A percentile compares a stretch with the other conserved stretches of the same genome.
Evolutionary conservation across 129 eudicot genomes (phyloP).

Genomic region (Tagetes erecta): DNA sequence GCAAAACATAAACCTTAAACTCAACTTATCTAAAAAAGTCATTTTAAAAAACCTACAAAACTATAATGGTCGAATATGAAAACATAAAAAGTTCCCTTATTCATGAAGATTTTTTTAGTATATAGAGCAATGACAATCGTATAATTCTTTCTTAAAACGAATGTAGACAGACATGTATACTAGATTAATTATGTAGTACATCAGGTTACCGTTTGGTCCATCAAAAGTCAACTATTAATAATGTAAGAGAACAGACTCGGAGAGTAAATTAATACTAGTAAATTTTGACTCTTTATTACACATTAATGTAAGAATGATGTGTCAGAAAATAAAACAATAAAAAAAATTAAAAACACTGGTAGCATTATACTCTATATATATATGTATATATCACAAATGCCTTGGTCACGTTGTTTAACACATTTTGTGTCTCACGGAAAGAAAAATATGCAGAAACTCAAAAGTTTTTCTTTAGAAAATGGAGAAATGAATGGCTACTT

Average conservation of each 20-base stretch:
- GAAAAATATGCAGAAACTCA: constrained; percentile 22
- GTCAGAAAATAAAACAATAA: constrained; percentile 4
- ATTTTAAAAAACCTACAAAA: too few relatives aligned
- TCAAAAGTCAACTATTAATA: constrained; percentile 18
- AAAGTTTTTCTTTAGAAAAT: constrained; percentile 21
- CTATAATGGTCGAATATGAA: too few relatives aligned
- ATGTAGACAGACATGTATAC: too few relatives aligned
- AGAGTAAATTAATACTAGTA: constrained; percentile 25
- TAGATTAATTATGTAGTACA: too few relatives aligned
- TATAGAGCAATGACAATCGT: too few relatives aligned
- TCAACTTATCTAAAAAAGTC: too few relatives aligned
- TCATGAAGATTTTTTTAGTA: too few relatives aligned
- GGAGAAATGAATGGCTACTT: constrained; percentile 11
- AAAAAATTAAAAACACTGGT: neutral
- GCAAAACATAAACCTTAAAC: too few relatives aligned
- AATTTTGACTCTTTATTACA: neutral
- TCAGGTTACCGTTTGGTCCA: neutral
- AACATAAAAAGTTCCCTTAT: too few relatives aligned
- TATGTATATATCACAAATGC: neutral
- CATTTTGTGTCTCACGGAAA: neutral
- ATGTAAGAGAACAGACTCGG: constrained; percentile 4
- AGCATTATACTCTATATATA: constrained; percentile 2
- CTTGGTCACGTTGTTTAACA: constrained; percentile 4
- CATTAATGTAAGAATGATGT: constrained; percentile 14
- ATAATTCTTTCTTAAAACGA: too few relatives aligned